Evolutionary conservation across 1,284 basidiomycete genomes (phyloP), one percentile per base, ranked within the genome.

Genomic region (Ceratobasidium sp.): DNA sequence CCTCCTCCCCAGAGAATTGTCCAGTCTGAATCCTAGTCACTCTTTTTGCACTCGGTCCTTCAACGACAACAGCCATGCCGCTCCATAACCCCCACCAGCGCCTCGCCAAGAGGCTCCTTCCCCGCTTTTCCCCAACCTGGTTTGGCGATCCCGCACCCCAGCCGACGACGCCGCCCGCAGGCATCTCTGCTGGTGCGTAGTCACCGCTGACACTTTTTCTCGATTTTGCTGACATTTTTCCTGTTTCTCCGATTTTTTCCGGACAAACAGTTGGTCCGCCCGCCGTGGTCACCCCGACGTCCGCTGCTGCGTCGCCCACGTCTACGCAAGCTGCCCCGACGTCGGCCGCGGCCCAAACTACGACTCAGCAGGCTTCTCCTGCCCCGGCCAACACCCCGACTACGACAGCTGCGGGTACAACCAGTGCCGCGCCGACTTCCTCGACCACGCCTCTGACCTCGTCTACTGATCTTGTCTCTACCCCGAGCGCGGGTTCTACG

Each of bases 51-150:
- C 8, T 29, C 54, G 27, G 27, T 58, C 54, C 39, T 69, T 71
- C n/a, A 22, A 39, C 27, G 64, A 24, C 29, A 27, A 46, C 61
- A 39, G 34, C 56, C 39, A 71, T 71, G 68, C 68, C 49, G 48
- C 68, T 39, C 53, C 49, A 59, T 46, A 54, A 71, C 27, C 16
- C 59, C 7, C 68, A 71, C 56, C n/a, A 71, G n/a, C 68, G 68
- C 34, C 22, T 71, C 14, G 68, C 27, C 54, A 71, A 61, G 68
- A 13, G 53, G 27, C 24, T 59, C 9, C 39, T 68, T 31, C 53
- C 53, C 29, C 68, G 56, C n/a, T 71, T 71, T 71, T 43, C 34
- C 7, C 68, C 68, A 6, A 71, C 68, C 19, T 71, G 68, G 68
- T 13, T 71, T 34, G 68, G 56, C 29, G 49, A 59, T 29, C 43